Percentiles rank a stretch among this genome's conserved stretches.
Evolutionary conservation across 1,284 basidiomycete species (phyloP).

Genomic region (Termitomyces sp.): DNA sequence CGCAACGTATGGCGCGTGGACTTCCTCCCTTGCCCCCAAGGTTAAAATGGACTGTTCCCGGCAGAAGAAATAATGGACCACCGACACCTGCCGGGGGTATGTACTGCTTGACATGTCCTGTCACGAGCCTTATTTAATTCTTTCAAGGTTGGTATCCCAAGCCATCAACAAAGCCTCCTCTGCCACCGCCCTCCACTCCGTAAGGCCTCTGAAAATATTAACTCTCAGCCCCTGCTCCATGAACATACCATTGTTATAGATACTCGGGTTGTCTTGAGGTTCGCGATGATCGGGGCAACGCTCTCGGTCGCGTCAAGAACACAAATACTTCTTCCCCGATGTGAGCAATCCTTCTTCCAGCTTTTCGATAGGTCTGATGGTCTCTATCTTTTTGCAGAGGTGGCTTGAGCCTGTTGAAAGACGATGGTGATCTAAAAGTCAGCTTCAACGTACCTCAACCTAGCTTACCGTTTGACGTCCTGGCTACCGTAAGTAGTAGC

Average conservation of each 20-base stretch:
- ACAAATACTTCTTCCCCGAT: constrained; percentile 26
- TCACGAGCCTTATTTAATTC: not conserved
- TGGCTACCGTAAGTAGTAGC: constrained; percentile 28
- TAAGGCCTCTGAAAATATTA: constrained; percentile 7
- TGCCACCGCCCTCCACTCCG: constrained; percentile 18
- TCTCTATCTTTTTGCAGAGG: constrained; percentile 19
- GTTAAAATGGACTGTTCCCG: constrained; percentile 27
- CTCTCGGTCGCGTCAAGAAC: constrained; percentile 33
- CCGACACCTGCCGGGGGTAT: constrained; percentile 22
- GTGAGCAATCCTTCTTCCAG: constrained; percentile 12
- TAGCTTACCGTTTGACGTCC: constrained; percentile 26
- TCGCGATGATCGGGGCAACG: constrained; percentile 21
- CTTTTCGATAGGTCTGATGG: not conserved
- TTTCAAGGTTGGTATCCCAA: constrained; percentile 15
- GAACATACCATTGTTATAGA: constrained; percentile 16
- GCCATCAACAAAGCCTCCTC: constrained; percentile 8
- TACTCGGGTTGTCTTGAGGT: constrained; percentile 34
- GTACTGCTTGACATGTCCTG: not conserved
- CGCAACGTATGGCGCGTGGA: constrained; percentile 35
- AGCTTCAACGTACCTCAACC: constrained; percentile 22
- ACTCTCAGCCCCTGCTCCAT: not conserved
- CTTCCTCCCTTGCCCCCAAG: constrained; percentile 31
- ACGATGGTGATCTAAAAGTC: constrained; percentile 28
- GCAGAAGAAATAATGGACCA: constrained; percentile 16
- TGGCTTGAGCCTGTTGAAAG: constrained; percentile 27